A percentile compares a stretch with the other conserved stretches of the same genome.
Conservation (phyloP, 2,329 filamentous ascomycete genomes). For the Colletotrichum musicola region DNA sequence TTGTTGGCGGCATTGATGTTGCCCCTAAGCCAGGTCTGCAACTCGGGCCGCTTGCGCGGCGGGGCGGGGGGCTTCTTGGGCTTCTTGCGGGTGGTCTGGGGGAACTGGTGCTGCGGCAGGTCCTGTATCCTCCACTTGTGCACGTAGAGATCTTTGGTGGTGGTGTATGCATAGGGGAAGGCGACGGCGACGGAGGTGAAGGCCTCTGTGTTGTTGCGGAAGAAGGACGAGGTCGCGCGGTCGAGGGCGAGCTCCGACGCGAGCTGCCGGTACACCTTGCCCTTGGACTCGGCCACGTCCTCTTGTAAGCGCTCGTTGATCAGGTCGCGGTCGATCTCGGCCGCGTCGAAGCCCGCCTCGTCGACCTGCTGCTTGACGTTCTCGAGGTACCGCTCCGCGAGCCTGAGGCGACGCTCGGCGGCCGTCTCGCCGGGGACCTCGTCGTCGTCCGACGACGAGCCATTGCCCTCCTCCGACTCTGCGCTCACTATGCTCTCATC, state of each 20-base stretch:
- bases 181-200: slow-evolving; percentile 85
- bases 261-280: slow-evolving; percentile 86
- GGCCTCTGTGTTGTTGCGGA: slow-evolving; percentile 81
- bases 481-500: slow-evolving; percentile 62
- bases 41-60: slow-evolving; percentile 72
- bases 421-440: slow-evolving; percentile 82
- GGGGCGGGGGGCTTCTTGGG: slow-evolving; percentile 69
- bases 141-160: slow-evolving; percentile 85
- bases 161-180: slow-evolving; percentile 86
- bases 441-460: slow-evolving; percentile 72
- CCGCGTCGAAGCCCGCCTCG: slow-evolving; percentile 90
- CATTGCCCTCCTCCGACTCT: slow-evolving; percentile 60
- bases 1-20: slow-evolving; percentile 71
- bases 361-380: slow-evolving; percentile 89
- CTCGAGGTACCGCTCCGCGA: slow-evolving; percentile 93
- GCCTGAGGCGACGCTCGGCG: slow-evolving; percentile 84
- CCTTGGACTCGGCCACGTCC: slow-evolving; percentile 92
- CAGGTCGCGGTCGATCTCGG: slow-evolving; percentile 90
- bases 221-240: slow-evolving; percentile 76
- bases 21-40: slow-evolving; percentile 73
- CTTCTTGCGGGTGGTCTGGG: slow-evolving; percentile 67
- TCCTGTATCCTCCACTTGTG: slow-evolving; percentile 91
- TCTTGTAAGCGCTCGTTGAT: slow-evolving; percentile 92
- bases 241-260: slow-evolving; percentile 79
- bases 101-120: slow-evolving; percentile 70